A percentile compares a stretch with the other conserved stretches of the same genome.
Conservation (phyloP, 1,284 basidiomycete species). For the Naganishia sp. region DNA sequence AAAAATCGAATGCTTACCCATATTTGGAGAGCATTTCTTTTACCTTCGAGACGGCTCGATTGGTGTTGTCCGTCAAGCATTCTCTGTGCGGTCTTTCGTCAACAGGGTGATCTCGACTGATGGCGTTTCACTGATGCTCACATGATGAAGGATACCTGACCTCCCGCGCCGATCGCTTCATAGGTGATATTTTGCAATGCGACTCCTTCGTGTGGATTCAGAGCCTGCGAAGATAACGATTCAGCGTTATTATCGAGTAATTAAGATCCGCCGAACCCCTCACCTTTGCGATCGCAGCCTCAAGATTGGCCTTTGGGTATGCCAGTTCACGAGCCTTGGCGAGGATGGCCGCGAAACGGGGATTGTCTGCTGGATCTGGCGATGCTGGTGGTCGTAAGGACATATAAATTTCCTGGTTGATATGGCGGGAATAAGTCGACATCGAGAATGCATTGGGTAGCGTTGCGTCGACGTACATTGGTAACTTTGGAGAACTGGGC, state of each 20-base stretch:
- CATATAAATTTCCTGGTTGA: constrained; percentile 65
- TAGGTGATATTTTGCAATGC: constrained; percentile 57
- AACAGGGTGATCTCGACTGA: not conserved
- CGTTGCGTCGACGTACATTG: constrained; percentile 57
- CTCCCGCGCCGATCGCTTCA: constrained; percentile 67
- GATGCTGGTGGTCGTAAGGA: constrained; percentile 69
- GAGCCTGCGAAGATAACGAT: constrained; percentile 4
- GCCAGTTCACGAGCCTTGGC: constrained; percentile 66
- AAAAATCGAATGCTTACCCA: constrained; percentile 56
- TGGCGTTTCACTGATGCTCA: constrained; percentile 53
- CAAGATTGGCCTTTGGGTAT: constrained; percentile 75
- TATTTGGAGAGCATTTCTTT: constrained; percentile 64
- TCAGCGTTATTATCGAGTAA: not conserved
- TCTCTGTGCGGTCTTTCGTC: constrained; percentile 58
- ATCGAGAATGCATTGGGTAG: not conserved
- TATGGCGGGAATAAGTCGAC: not conserved
- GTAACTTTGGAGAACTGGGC: constrained; percentile 63
- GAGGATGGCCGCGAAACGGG: constrained; percentile 63
- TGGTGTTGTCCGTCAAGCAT: constrained; percentile 71
- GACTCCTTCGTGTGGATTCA: constrained; percentile 30
- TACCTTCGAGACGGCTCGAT: constrained; percentile 67
- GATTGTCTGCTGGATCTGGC: constrained; percentile 65
- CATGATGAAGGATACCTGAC: constrained; percentile 73
- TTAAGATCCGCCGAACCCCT: constrained; percentile 35
- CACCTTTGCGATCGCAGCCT: constrained; percentile 69